These are phyloP conservation scores for Vitis hybrid DNA, from an alignment of 177 flowering plant genomes.

Conservation along the genomic window DNA sequence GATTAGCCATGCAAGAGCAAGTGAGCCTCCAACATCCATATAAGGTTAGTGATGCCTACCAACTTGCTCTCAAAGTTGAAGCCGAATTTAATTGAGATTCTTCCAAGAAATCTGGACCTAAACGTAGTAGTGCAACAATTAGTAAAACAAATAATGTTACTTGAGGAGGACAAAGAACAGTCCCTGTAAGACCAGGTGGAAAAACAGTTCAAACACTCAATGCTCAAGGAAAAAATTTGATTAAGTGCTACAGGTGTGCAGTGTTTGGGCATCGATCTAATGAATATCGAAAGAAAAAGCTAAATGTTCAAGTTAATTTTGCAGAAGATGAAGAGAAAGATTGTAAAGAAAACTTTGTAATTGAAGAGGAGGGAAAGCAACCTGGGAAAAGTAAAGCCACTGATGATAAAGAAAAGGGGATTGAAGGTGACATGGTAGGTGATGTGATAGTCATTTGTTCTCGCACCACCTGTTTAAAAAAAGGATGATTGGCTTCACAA, in stretches of 20 bases:
- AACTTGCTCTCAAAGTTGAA: slow-evolving; percentile 3
- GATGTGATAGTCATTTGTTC: background rate
- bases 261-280: background rate
- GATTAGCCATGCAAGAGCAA: background rate
- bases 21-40: background rate
- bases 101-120: background rate
- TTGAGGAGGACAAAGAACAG: background rate
- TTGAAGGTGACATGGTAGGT: background rate
- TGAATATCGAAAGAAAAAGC: background rate
- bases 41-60: background rate
- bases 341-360: background rate
- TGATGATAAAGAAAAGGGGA: background rate
- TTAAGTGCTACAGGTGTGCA: background rate
- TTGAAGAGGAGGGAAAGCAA: background rate
- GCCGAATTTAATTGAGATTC: background rate
- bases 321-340: background rate
- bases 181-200: background rate
- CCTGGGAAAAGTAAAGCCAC: background rate
- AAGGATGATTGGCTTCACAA: background rate
- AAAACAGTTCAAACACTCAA: background rate
- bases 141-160: background rate
- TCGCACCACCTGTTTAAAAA: background rate
- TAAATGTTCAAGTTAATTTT: background rate
- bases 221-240: background rate
- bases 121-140: background rate